A percentile compares a stretch with the other conserved stretches of the same genome.
Conservation (phyloP, 441 rosid species). For the Populus trichocarpa region DNA sequence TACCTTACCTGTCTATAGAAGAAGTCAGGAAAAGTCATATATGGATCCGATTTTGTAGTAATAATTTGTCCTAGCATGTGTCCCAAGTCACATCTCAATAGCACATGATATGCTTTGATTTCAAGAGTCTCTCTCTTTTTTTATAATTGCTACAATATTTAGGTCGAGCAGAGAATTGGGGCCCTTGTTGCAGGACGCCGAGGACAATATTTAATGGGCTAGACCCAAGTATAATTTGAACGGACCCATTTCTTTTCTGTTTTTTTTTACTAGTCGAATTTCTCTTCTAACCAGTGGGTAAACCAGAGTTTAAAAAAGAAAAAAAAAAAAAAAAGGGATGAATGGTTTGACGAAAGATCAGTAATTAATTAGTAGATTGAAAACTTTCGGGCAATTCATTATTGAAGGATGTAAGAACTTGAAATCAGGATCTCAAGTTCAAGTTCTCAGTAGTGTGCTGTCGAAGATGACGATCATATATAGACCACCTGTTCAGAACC, state of each 20-base stretch:
- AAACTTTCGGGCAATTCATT: too few relatives aligned
- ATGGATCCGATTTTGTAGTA: not conserved
- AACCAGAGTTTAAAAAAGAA: too few relatives aligned
- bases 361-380: too few relatives aligned
- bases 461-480: too few relatives aligned
- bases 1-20: not conserved
- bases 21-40: not conserved
- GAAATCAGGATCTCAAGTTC: too few relatives aligned
- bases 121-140: not conserved
- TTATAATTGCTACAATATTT: not conserved
- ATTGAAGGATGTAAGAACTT: too few relatives aligned
- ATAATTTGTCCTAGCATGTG: not conserved
- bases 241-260: slow-evolving; percentile 15
- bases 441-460: too few relatives aligned
- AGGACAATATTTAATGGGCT: not conserved
- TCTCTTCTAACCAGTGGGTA: not conserved
- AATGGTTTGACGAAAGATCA: too few relatives aligned
- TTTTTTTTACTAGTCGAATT: not conserved
- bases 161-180: not conserved
- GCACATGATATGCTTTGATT: not conserved
- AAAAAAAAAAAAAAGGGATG: too few relatives aligned
- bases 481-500: too few relatives aligned
- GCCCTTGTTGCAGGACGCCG: not conserved
- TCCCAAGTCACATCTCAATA: not conserved
- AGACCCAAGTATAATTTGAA: slow-evolving; percentile 15